Evolutionary conservation across 2,329 filamentous ascomycete genomes (phyloP).

Genomic region (Pestalotiopsis sp.): DNA sequence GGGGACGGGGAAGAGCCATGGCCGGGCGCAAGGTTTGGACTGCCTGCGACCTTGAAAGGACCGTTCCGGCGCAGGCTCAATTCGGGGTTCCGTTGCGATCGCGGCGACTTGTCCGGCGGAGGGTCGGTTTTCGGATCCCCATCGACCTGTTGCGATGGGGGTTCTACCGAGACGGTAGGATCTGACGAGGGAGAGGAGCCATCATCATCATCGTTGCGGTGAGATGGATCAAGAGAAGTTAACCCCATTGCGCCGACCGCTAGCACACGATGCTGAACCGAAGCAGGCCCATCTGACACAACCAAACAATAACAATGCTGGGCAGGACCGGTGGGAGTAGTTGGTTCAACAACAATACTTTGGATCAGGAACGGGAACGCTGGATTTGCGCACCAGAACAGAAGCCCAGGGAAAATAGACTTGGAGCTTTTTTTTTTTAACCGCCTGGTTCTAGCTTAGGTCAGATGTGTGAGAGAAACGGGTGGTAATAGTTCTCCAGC

Average conservation of each 20-base stretch:
- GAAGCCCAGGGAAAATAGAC: not conserved
- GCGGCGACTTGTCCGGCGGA: not conserved
- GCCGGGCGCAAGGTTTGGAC: constrained; percentile 14
- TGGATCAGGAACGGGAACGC: not conserved
- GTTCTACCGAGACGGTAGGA: not conserved
- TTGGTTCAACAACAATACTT: not conserved
- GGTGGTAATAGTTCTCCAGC: not conserved
- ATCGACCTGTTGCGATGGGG: not conserved
- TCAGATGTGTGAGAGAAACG: not conserved
- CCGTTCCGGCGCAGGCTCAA: constrained; percentile 5
- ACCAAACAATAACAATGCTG: not conserved
- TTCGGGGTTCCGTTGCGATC: constrained; percentile 3
- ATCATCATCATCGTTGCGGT: constrained; percentile 4
- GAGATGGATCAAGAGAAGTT: not conserved
- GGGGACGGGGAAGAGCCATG: constrained; percentile 12
- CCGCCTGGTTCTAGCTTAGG: not conserved
- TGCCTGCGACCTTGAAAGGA: not conserved
- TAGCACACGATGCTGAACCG: constrained; percentile 4
- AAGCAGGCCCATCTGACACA: constrained; percentile 10
- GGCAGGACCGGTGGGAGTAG: not conserved
- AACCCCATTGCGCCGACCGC: constrained; percentile 11
- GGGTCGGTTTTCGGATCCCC: not conserved
- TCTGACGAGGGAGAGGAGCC: not conserved
- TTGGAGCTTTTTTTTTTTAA: not conserved
- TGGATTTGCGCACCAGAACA: constrained; percentile 1